These are phyloP conservation scores for Mentha longifolia DNA, from an alignment of 257 asterid genomes.

Conservation along the genomic window DNA sequence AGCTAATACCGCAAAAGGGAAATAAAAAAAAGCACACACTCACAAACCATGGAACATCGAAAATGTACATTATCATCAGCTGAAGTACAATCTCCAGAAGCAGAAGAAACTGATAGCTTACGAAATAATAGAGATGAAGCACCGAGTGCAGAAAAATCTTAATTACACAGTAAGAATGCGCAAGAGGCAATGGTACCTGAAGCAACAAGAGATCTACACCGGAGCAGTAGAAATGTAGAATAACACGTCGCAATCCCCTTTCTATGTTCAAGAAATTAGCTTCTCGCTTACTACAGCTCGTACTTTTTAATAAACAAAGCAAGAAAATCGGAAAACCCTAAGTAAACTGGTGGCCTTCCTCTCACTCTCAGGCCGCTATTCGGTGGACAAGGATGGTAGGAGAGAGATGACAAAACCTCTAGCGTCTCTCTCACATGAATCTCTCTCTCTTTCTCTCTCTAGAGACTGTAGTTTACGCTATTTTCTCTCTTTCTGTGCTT, in stretches of 20 bases:
- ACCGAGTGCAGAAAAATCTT: slow-evolving; percentile 9
- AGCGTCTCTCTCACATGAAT: slow-evolving; percentile 44
- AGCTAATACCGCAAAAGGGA: neutral
- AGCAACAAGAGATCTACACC: slow-evolving; percentile 51
- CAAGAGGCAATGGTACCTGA: slow-evolving; percentile 41
- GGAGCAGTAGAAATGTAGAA: slow-evolving; percentile 20
- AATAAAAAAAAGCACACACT: neutral
- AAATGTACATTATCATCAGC: slow-evolving; percentile 17
- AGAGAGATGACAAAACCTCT: slow-evolving; percentile 31
- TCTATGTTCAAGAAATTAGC: slow-evolving; percentile 21
- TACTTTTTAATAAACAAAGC: slow-evolving; percentile 5
- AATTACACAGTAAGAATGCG: slow-evolving; percentile 32
- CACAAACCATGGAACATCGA: slow-evolving; percentile 13
- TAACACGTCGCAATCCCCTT: slow-evolving; percentile 25
- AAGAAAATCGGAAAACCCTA: slow-evolving; percentile 23
- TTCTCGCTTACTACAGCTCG: slow-evolving; percentile 7
- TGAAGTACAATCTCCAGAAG: neutral
- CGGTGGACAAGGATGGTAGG: slow-evolving; percentile 48
- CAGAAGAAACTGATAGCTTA: slow-evolving; percentile 9
- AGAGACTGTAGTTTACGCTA: slow-evolving; percentile 6
- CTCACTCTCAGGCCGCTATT: slow-evolving; percentile 26
- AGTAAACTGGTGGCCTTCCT: slow-evolving; percentile 29
- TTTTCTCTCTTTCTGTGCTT: slow-evolving; percentile 33
- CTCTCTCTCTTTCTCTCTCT: slow-evolving; percentile 21
- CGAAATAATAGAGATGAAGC: neutral